Conservation (phyloP, 768 basidiomycete species). For the Suillus alpinus region DNA sequence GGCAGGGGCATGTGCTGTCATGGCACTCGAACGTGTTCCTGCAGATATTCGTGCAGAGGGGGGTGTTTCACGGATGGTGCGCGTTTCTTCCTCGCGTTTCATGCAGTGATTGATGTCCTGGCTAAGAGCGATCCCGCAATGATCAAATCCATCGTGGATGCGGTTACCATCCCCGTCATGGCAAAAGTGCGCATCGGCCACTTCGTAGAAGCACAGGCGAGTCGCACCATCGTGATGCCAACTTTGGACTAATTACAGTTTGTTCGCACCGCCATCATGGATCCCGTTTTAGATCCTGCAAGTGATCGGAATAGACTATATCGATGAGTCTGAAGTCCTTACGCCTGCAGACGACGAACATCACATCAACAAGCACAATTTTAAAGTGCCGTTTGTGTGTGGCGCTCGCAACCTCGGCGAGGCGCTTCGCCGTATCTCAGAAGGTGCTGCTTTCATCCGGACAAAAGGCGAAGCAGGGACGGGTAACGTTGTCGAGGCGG, state of each 20-base stretch:
- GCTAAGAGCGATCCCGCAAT: slow-evolving; percentile 87
- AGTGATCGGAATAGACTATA: slow-evolving; percentile 93
- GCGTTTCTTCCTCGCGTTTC: slow-evolving; percentile 15
- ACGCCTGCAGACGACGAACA: slow-evolving; percentile 95
- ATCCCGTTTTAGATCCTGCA: slow-evolving; percentile 73
- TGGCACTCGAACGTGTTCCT: slow-evolving; percentile 94
- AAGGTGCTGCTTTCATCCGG: slow-evolving; percentile 97
- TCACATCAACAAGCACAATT: slow-evolving; percentile 95
- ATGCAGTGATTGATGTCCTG: neutral
- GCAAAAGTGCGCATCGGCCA: slow-evolving; percentile 96
- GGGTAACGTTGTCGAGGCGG: slow-evolving; percentile 90
- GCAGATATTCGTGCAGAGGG: slow-evolving; percentile 91
- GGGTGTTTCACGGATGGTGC: slow-evolving; percentile 94
- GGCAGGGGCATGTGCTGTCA: slow-evolving; percentile 96
- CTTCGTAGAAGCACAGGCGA: slow-evolving; percentile 92
- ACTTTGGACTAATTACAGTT: neutral
- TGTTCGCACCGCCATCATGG: neutral
- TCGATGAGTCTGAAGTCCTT: slow-evolving; percentile 92
- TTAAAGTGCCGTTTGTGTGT: slow-evolving; percentile 95
- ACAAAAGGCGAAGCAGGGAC: slow-evolving; percentile 94
- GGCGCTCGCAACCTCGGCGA: slow-evolving; percentile 95
- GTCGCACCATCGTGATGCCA: slow-evolving; percentile 6
- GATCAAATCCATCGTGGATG: slow-evolving; percentile 94
- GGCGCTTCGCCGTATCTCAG: slow-evolving; percentile 92
- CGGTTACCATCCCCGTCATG: slow-evolving; percentile 98